These are phyloP conservation scores for Byssochlamys sp. DNA, from an alignment of 2,329 filamentous ascomycete species.

Conservation along the genomic window DNA sequence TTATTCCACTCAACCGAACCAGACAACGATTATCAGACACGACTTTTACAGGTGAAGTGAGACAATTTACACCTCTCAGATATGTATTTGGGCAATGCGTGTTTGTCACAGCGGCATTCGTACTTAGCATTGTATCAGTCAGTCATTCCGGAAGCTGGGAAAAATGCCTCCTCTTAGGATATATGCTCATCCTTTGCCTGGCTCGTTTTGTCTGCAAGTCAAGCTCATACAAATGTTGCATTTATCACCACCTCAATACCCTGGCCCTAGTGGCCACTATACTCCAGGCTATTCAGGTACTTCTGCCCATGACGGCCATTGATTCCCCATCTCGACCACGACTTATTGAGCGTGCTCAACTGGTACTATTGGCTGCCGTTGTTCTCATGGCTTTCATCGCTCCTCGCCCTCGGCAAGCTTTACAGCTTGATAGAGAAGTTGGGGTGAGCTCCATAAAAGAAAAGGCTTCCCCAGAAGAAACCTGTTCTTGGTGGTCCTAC, in stretches of 20 bases:
- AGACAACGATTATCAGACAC: not conserved
- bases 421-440: conserved; percentile 11
- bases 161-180: conserved; percentile 14
- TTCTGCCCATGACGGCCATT: conserved; percentile 17
- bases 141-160: conserved; percentile 10
- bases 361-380: conserved; percentile 10
- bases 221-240: conserved; percentile 3
- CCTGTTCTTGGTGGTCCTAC: conserved; percentile 23
- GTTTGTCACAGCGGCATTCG: conserved; percentile 8
- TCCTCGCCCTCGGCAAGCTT: conserved; percentile 11
- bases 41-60: conserved; percentile 1
- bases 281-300: conserved; percentile 13
- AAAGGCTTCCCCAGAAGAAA: conserved; percentile 20
- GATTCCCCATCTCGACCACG: conserved; percentile 11
- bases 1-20: conserved; percentile 4
- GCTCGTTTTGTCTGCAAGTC: conserved; percentile 10
- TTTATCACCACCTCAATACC: conserved; percentile 18
- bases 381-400: conserved; percentile 10
- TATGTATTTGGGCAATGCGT: conserved; percentile 5
- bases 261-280: conserved; percentile 9
- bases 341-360: conserved; percentile 9
- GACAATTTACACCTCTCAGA: conserved; percentile 3
- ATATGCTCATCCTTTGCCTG: conserved; percentile 14
- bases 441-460: conserved; percentile 4
- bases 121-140: conserved; percentile 8